phyloP scores from a whole-genome alignment of 1,284 basidiomycete species.

The Pseudozyma flocculosa region DNA sequence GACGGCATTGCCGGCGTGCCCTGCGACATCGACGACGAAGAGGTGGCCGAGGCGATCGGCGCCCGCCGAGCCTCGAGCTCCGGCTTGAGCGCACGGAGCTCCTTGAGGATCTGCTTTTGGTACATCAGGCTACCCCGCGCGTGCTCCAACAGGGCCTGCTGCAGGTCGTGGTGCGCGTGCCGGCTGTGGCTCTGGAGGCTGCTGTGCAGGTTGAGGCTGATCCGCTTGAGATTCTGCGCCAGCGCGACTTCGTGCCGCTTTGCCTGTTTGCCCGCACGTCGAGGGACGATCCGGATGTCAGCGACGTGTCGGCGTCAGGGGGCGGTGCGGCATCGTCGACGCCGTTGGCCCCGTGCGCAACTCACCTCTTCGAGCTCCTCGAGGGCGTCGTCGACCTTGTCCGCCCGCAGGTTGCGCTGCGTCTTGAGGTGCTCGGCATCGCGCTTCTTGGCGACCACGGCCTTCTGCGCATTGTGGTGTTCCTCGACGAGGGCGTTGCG shows the following conservation, averaged over 20 bases:
- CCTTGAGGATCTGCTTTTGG: constrained; percentile 18
- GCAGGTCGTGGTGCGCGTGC: constrained; percentile 49
- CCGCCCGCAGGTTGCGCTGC: constrained; percentile 23
- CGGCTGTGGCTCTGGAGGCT: constrained; percentile 45
- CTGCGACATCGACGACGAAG: background rate
- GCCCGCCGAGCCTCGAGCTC: constrained; percentile 15
- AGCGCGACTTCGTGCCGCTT: constrained; percentile 38
- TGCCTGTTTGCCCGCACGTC: too few relatives aligned
- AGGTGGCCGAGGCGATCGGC: background rate
- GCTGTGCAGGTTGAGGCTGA: constrained; percentile 33
- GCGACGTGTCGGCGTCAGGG: too few relatives aligned
- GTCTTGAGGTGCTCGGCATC: constrained; percentile 44
- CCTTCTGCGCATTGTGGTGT: constrained; percentile 42
- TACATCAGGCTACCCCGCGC: constrained; percentile 39
- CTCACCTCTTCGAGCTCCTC: constrained; percentile 40
- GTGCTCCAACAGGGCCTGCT: constrained; percentile 40
- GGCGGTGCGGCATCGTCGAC: too few relatives aligned
- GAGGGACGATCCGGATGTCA: too few relatives aligned
- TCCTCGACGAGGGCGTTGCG: constrained; percentile 53
- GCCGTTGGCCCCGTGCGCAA: too few relatives aligned
- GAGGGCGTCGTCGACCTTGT: constrained; percentile 44
- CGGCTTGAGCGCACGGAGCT: constrained; percentile 26
- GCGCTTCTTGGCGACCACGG: constrained; percentile 34
- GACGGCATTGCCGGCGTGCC: background rate
- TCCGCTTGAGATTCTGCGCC: constrained; percentile 28